These are phyloP conservation scores for Sphagnum tenellum DNA, from an alignment of 225 moss, liverwort and hornwort genomes.

Conservation along the genomic window DNA sequence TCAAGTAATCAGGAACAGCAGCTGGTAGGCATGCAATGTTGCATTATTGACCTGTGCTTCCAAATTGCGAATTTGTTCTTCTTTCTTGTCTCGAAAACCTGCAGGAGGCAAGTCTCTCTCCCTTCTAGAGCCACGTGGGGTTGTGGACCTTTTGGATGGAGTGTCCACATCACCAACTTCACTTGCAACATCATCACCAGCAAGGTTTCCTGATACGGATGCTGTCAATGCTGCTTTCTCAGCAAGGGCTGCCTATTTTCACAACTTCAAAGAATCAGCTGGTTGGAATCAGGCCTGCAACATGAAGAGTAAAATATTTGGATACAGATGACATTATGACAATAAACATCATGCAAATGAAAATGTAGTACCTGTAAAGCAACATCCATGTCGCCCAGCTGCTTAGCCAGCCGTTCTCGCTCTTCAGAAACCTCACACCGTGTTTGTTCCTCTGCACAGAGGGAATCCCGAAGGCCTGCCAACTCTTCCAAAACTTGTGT, in stretches of 20 bases:
- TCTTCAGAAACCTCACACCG: conserved; percentile 74
- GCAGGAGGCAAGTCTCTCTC: conserved; percentile 73
- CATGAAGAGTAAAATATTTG: not conserved
- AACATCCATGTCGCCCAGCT: conserved; percentile 73
- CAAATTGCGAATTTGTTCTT: conserved; percentile 66
- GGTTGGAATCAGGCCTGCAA: not conserved
- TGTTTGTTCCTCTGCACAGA: conserved; percentile 77
- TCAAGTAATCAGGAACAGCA: too few relatives aligned
- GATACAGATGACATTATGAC: too few relatives aligned
- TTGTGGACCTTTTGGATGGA: conserved; percentile 56
- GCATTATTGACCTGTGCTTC: conserved; percentile 53
- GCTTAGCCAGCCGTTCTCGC: conserved; percentile 64
- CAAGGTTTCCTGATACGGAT: conserved; percentile 44
- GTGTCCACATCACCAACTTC: conserved; percentile 49
- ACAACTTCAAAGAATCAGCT: conserved; percentile 2
- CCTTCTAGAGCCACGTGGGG: conserved; percentile 43
- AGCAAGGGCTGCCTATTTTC: conserved; percentile 46
- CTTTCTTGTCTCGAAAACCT: conserved; percentile 56
- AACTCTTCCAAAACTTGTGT: conserved; percentile 84
- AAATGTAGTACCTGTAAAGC: conserved; percentile 24
- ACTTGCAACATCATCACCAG: conserved; percentile 35
- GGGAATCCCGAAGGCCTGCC: conserved; percentile 73
- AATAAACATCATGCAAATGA: not conserved
- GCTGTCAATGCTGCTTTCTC: conserved; percentile 47
- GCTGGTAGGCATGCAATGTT: too few relatives aligned